phyloP scores from a whole-genome alignment of 306 rosid species.

The Trichosanthes truncata region DNA sequence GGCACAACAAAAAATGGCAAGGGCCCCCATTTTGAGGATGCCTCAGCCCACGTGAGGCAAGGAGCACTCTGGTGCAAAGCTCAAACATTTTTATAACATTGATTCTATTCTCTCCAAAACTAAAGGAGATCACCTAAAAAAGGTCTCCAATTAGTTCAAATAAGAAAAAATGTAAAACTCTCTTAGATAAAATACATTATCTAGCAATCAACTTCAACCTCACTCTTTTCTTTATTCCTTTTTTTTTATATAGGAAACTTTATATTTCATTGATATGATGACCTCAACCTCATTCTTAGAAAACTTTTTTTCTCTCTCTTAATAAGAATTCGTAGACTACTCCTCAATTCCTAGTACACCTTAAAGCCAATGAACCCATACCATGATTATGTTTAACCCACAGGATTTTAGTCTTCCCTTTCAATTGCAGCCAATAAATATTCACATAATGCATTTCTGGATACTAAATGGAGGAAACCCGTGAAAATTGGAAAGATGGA shows the following conservation, averaged over 20 bases:
- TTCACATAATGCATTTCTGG: background rate
- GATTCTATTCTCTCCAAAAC: slow-evolving; percentile 2
- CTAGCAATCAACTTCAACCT: background rate
- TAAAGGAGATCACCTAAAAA: background rate
- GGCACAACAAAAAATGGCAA: background rate
- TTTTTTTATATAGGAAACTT: background rate
- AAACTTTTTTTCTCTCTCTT: background rate
- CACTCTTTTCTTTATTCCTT: background rate
- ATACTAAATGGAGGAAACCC: background rate
- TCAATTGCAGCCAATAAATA: background rate
- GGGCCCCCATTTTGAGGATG: background rate
- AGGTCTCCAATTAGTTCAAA: background rate
- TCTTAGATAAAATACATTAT: background rate
- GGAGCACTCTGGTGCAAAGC: background rate
- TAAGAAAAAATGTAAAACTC: background rate
- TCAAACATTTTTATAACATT: background rate
- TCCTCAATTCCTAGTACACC: background rate
- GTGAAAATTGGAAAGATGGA: background rate
- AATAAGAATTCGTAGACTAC: background rate
- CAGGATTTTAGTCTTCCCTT: background rate
- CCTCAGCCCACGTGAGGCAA: background rate
- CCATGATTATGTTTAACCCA: background rate
- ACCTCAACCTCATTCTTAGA: background rate
- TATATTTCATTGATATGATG: background rate
- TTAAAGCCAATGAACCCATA: background rate